Evolutionary conservation across 805 yeast species (phyloP).

Genomic region (Metschnikowia picachoensis): DNA sequence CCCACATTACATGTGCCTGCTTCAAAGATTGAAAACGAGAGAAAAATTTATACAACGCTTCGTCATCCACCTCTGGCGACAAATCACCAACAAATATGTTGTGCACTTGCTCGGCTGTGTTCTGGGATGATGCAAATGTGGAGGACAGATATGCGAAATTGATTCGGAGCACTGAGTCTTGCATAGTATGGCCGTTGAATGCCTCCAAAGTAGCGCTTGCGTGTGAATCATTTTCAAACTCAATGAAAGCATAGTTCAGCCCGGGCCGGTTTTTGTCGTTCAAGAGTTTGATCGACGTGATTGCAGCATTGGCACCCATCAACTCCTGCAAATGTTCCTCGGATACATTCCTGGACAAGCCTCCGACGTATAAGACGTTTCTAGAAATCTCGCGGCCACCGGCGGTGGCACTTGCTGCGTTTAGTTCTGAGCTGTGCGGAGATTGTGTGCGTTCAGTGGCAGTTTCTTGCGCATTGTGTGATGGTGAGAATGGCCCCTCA

Average conservation of each 20-base stretch:
- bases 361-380: conserved; percentile 74
- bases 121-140: conserved; percentile 47
- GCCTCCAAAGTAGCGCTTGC: conserved; percentile 63
- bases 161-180: conserved; percentile 55
- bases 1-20: conserved; percentile 97
- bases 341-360: conserved; percentile 58
- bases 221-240: conserved; percentile 52
- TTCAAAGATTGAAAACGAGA: conserved; percentile 52
- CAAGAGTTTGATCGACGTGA: conserved; percentile 64
- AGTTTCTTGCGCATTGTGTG: not conserved
- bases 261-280: conserved; percentile 73
- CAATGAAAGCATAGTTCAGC: conserved; percentile 80
- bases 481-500: not conserved
- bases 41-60: conserved; percentile 56
- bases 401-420: conserved; percentile 66
- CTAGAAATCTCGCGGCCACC: conserved; percentile 82
- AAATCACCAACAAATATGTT: conserved; percentile 86
- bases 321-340: conserved; percentile 61
- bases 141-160: conserved; percentile 86
- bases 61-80: conserved; percentile 79
- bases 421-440: conserved; percentile 5
- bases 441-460: not conserved
- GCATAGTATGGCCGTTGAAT: conserved; percentile 55
- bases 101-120: conserved; percentile 47
- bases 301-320: conserved; percentile 58